Base-by-base conservation (phyloP, 176 grass and related monocot species). In the Phoenix roebelenii region DNA sequence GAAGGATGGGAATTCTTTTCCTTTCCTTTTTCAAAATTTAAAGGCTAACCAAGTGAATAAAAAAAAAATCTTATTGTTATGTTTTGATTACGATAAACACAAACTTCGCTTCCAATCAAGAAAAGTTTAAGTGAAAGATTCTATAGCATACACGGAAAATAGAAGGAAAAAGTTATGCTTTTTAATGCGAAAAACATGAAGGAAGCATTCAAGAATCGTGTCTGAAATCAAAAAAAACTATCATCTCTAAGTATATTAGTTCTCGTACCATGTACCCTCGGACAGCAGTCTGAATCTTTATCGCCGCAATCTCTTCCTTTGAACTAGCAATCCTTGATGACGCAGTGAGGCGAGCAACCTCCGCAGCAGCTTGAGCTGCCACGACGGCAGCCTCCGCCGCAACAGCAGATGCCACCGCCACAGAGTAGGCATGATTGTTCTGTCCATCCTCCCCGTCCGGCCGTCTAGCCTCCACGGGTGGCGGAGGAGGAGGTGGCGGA, bases 201-300 rank as follows among this genome's bases (percentile, higher is more conserved):
- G 56, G 2, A 19, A 29, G 49, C 49, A 52, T 25, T 15, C 5
- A 70, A 50, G 17, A 54, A 68, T 9, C 25, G 35, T 39, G 10
- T 39, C 35, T 39, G 35, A 39, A 68, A 23, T 7, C 0, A 24
- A 10, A 30, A 17, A 18, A 69, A 17, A 12, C 4, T 69, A 4
- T 15, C 1, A 22, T 28, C n/a, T 39, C 35, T 39, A 52, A 69
- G 18, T 18, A 24, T 4, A 69, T 10, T 32, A 18, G 18, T 24
- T 44, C 18, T 58, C n/a, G 58, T 58, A 95, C 90, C 80, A 79
- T 0, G 25, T 89, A 83, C 17, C 77, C 61, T 17, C 77, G 81
- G 51, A 67, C 79, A 9, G 71, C 79, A 0, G 77, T 65, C 57
- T 95, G 85, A 58, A 95, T 89, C 71, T 52, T 89, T 44, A 76